Conservation (phyloP, 1,284 basidiomycete species). For the Volvariella surrecta region DNA sequence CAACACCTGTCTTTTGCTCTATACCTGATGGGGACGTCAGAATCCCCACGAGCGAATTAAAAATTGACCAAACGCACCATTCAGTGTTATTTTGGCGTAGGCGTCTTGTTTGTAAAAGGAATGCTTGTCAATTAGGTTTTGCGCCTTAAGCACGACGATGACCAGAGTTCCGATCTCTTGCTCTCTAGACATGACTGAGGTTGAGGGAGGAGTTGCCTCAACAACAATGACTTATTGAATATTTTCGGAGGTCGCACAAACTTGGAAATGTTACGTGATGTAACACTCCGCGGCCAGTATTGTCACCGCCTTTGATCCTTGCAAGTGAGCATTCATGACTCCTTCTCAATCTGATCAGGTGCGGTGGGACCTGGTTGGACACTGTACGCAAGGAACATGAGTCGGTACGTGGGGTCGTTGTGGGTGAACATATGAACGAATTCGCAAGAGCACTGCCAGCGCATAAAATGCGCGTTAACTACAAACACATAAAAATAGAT, state of each 20-base stretch:
- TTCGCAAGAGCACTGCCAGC: too few relatives aligned
- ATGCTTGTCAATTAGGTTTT: slow-evolving; percentile 62
- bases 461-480: too few relatives aligned
- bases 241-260: too few relatives aligned
- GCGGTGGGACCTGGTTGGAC: too few relatives aligned
- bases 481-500: too few relatives aligned
- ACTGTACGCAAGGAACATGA: too few relatives aligned
- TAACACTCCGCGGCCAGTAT: neutral
- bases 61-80: slow-evolving; percentile 27
- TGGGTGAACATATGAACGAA: too few relatives aligned
- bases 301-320: too few relatives aligned
- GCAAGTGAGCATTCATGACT: too few relatives aligned
- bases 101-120: slow-evolving; percentile 74
- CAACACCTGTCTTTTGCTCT: slow-evolving; percentile 49
- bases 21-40: slow-evolving; percentile 22
- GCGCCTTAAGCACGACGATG: slow-evolving; percentile 67
- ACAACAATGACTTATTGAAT: too few relatives aligned
- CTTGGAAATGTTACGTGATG: neutral
- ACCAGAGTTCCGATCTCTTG: slow-evolving; percentile 59
- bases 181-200: slow-evolving; percentile 17
- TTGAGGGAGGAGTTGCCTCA: neutral
- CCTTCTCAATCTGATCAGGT: too few relatives aligned
- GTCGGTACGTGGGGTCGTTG: too few relatives aligned
- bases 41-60: slow-evolving; percentile 4
- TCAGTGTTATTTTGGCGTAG: slow-evolving; percentile 42